Base-by-base conservation (phyloP, 2,329 filamentous ascomycete species). In the Knufia fluminis region DNA sequence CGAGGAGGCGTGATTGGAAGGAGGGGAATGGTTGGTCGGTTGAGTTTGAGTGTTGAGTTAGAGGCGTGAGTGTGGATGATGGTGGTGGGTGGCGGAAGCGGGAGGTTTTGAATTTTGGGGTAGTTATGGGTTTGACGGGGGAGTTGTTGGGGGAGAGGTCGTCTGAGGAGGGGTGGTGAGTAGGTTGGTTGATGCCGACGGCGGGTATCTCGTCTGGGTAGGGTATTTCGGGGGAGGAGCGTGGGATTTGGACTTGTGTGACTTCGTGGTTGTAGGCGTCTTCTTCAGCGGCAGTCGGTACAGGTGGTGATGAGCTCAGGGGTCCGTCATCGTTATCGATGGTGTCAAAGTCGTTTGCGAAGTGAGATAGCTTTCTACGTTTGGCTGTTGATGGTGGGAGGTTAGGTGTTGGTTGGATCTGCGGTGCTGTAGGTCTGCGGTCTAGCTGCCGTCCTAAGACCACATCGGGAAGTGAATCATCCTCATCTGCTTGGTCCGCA, bases 1-100 rank as follows among this genome's bases (percentile, higher is more conserved):
- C 8, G 7, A 48, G 45, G 9, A 48, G 45, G 6, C 45, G 45
- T 8, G 45, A 48, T 31, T 48, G 45, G 24, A 48, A 48, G 2
- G 45, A 40, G 12, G 45, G 45, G 16, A 8, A 17, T 16, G 35
- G 17, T 14, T 31, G n/a, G 10, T 26, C n/a, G 44, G 24, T 36
- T n/a, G 17, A 7, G 44, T 10, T 46, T 6, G 42, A 19, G 23
- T 33, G 22, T 31, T 19, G 20, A 4, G 16, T 23, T 10, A 3
- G n/a, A 3, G 7, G 16, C 20, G 19, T 28, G 20, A 3, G 19
- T 33, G 22, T 7, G 3, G 38, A 41, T 41, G 44, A 17, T 12
- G 42, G 8, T 17, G 14, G n/a, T 2, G 44, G 33, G 19, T 22
- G 31, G 20, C 33, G 33, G 31, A 46, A 46, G 33, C 44, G 44